Evolutionary conservation across 495 filamentous ascomycete genomes (phyloP).

Genomic region (Choiromyces venosus): DNA sequence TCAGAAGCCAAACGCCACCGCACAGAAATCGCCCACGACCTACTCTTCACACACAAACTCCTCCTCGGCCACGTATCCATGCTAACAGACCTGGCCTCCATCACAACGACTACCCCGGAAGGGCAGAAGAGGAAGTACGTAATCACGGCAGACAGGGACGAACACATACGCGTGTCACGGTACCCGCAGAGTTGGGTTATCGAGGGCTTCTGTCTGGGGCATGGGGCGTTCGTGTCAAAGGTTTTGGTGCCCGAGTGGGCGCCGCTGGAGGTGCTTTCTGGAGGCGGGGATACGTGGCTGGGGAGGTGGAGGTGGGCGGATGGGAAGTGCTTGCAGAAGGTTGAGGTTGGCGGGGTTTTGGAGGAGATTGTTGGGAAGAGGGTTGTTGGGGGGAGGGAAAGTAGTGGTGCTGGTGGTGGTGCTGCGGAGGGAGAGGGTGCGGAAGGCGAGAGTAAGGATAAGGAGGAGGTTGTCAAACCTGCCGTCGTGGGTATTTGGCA

Average conservation of each 20-base stretch:
- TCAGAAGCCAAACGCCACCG: conserved; percentile 36
- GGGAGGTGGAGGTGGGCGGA: conserved; percentile 76
- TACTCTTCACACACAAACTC: conserved; percentile 63
- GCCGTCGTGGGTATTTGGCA: conserved; percentile 51
- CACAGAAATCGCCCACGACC: conserved; percentile 45
- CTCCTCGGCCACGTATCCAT: conserved; percentile 91
- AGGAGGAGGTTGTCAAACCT: conserved; percentile 44
- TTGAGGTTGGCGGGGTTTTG: conserved; percentile 49
- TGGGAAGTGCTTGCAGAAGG: conserved; percentile 51
- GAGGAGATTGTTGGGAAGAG: conserved; percentile 27
- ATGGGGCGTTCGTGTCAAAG: conserved; percentile 71
- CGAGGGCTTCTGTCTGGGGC: conserved; percentile 81
- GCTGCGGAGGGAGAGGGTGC: conserved; percentile 1
- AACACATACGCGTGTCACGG: conserved; percentile 90
- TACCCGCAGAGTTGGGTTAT: conserved; percentile 80
- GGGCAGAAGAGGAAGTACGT: conserved; percentile 55
- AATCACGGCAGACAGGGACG: conserved; percentile 86
- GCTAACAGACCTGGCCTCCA: conserved; percentile 67
- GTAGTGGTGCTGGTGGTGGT: conserved; percentile 4
- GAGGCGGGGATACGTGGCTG: conserved; percentile 74
- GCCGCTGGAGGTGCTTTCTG: conserved; percentile 65
- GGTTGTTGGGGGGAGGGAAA: conserved; percentile 20
- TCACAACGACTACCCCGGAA: conserved; percentile 19
- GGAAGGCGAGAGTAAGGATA: conserved; percentile 1
- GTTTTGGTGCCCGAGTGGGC: conserved; percentile 58